Conservation (phyloP, 768 basidiomycete species). For the Collybia sordida region DNA sequence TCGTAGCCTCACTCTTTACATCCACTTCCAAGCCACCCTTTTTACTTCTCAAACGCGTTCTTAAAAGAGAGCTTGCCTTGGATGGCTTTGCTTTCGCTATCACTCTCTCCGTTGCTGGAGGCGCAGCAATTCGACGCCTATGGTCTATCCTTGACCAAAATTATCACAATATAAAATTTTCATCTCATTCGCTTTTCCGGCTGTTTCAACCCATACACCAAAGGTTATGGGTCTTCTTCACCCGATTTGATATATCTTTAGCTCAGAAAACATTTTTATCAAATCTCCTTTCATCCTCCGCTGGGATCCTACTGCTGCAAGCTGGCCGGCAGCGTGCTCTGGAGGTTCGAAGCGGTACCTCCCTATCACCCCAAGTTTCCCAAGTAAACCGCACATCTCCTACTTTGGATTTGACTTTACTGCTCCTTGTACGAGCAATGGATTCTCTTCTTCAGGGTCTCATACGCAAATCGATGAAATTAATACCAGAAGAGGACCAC, state of each 20-base stretch:
- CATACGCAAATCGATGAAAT: slow-evolving; percentile 33
- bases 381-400: slow-evolving; percentile 36
- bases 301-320: slow-evolving; percentile 61
- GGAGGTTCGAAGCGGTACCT: slow-evolving; percentile 16
- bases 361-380: slow-evolving; percentile 7
- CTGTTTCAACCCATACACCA: background rate
- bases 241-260: slow-evolving; percentile 28
- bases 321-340: slow-evolving; percentile 37
- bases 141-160: slow-evolving; percentile 28
- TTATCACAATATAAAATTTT: background rate
- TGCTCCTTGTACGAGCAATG: slow-evolving; percentile 68
- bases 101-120: slow-evolving; percentile 64
- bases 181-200: background rate
- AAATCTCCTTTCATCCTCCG: slow-evolving; percentile 53
- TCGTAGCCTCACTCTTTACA: slow-evolving; percentile 36
- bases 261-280: slow-evolving; percentile 57
- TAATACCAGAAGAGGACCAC: background rate
- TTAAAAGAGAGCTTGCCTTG: slow-evolving; percentile 55
- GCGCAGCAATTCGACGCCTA: slow-evolving; percentile 48
- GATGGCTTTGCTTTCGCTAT: slow-evolving; percentile 73
- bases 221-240: slow-evolving; percentile 11
- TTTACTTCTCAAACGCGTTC: slow-evolving; percentile 32
- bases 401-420: slow-evolving; percentile 67
- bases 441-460: slow-evolving; percentile 59
- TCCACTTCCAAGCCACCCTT: slow-evolving; percentile 18